A percentile compares a stretch with the other conserved stretches of the same genome.
Conservation (phyloP, 2,329 filamentous ascomycete species). For the Nemania diffusa region DNA sequence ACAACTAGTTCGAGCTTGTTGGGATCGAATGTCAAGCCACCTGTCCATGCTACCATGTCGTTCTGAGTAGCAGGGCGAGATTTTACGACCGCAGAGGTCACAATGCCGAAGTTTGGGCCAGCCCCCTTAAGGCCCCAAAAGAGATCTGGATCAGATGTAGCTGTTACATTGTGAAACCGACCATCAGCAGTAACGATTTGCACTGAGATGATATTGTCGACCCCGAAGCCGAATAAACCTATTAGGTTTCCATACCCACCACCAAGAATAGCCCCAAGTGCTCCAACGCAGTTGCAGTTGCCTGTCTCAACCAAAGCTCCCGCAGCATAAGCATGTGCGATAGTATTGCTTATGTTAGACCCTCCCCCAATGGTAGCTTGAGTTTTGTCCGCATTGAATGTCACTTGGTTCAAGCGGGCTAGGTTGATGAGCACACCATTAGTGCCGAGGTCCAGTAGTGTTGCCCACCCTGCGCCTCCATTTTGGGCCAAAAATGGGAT, state of each 20-base stretch:
- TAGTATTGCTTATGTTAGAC: constrained; percentile 21
- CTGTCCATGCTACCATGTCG: constrained; percentile 23
- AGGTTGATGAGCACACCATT: constrained; percentile 33
- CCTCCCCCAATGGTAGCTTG: constrained; percentile 32
- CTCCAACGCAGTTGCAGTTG: constrained; percentile 33
- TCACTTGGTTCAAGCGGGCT: constrained; percentile 23
- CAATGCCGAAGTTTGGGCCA: constrained; percentile 35
- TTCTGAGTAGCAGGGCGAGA: constrained; percentile 14
- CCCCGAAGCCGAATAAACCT: constrained; percentile 28
- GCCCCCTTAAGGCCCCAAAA: constrained; percentile 37
- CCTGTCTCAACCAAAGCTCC: constrained; percentile 32
- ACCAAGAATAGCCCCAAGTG: constrained; percentile 30
- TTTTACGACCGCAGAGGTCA: constrained; percentile 33
- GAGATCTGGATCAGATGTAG: constrained; percentile 22
- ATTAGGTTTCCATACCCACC: constrained; percentile 29
- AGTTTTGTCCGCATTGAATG: constrained; percentile 27
- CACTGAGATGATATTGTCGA: constrained; percentile 33
- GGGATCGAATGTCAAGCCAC: constrained; percentile 25
- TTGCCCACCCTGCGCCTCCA: constrained; percentile 34
- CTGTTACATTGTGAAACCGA: constrained; percentile 9
- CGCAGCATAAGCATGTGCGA: constrained; percentile 9
- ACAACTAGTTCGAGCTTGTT: constrained; percentile 29
- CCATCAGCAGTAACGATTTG: constrained; percentile 32
- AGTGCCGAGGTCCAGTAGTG: constrained; percentile 16
- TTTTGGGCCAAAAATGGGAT: constrained; percentile 33